Evolutionary conservation across 2,329 filamentous ascomycete species (phyloP).

Genomic region (Aspergillus japonicus): DNA sequence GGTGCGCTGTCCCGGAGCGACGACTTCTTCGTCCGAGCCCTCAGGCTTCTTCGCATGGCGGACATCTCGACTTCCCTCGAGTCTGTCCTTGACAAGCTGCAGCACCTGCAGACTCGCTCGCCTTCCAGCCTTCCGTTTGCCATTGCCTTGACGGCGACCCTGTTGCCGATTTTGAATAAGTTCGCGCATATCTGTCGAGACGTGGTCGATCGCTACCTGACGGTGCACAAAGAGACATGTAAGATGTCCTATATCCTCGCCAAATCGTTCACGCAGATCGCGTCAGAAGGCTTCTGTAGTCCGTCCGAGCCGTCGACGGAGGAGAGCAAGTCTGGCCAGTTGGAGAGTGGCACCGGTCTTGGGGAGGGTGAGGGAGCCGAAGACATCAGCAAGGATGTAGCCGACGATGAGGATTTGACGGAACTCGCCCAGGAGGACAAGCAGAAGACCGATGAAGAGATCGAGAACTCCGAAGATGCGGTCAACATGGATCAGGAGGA

Average conservation of each 20-base stretch:
- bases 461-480: slow-evolving; percentile 48
- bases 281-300: slow-evolving; percentile 84
- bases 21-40: slow-evolving; percentile 52
- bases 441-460: slow-evolving; percentile 50
- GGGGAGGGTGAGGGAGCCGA: slow-evolving; percentile 94
- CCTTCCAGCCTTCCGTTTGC: slow-evolving; percentile 46
- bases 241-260: slow-evolving; percentile 74
- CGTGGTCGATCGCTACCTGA: slow-evolving; percentile 58
- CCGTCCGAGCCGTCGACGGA: slow-evolving; percentile 77
- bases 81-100: slow-evolving; percentile 47
- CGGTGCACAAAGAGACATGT: slow-evolving; percentile 68
- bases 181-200: slow-evolving; percentile 64
- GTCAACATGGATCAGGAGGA: slow-evolving; percentile 74
- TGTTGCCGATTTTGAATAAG: slow-evolving; percentile 71
- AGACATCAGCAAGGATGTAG: slow-evolving; percentile 96
- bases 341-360: slow-evolving; percentile 88
- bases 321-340: slow-evolving; percentile 68
- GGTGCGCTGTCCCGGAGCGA: slow-evolving; percentile 63
- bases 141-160: slow-evolving; percentile 58
- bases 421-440: slow-evolving; percentile 82
- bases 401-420: slow-evolving; percentile 86
- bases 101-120: slow-evolving; percentile 46
- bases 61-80: slow-evolving; percentile 53
- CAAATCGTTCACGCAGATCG: slow-evolving; percentile 74
- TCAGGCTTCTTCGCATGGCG: slow-evolving; percentile 60